Conservation (phyloP, 306 rosid species). For the Mimosa pudica region DNA sequence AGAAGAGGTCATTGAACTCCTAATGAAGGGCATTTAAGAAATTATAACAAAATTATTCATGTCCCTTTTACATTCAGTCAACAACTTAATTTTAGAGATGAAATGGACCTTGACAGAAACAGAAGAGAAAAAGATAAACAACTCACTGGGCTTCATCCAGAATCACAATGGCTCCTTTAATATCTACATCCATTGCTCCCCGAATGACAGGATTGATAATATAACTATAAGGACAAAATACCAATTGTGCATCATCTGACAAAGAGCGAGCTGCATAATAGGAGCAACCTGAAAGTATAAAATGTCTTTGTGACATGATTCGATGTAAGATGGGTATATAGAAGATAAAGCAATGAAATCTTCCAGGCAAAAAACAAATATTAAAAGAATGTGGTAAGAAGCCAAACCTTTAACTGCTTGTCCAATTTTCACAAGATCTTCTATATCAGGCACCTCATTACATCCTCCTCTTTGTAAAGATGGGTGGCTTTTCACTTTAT, state of each 20-base stretch:
- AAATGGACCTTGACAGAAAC: not conserved
- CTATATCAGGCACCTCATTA: slow-evolving; percentile 89
- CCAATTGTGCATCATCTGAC: slow-evolving; percentile 84
- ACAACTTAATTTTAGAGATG: not conserved
- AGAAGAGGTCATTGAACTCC: too few relatives aligned
- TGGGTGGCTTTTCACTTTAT: slow-evolving; percentile 79
- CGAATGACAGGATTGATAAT: slow-evolving; percentile 90
- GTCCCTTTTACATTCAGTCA: not conserved
- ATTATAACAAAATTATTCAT: not conserved
- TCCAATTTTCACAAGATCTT: slow-evolving; percentile 90
- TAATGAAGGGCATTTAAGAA: not conserved
- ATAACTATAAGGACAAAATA: slow-evolving; percentile 92
- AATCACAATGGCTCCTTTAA: slow-evolving; percentile 79
- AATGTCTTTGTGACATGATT: slow-evolving; percentile 3
- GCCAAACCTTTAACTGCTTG: slow-evolving; percentile 69
- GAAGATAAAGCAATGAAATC: slow-evolving; percentile 8
- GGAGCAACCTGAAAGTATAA: slow-evolving; percentile 70
- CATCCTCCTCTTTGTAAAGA: slow-evolving; percentile 93
- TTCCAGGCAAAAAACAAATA: not conserved
- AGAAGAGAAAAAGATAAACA: slow-evolving; percentile 15
- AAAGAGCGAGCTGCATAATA: slow-evolving; percentile 91
- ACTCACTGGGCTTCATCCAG: slow-evolving; percentile 95
- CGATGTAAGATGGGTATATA: slow-evolving; percentile 16
- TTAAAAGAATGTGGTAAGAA: slow-evolving; percentile 15
- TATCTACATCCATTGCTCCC: slow-evolving; percentile 91